phyloP scores from a whole-genome alignment of 345 rosid genomes.

The Eucalyptus leucophloia region DNA sequence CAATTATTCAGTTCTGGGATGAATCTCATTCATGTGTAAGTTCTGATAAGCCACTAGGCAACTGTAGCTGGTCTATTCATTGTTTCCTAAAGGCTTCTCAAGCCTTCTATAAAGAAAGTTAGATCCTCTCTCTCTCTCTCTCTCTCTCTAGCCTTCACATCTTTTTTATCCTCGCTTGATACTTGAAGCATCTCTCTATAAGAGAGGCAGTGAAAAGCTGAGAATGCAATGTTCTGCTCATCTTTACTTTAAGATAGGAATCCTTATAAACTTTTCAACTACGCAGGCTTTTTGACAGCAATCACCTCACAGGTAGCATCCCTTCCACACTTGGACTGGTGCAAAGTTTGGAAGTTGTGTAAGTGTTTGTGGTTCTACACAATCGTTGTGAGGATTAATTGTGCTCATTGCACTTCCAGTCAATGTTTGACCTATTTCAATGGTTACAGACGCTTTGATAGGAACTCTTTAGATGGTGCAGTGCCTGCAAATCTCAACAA shows the following conservation, averaged over 20 bases:
- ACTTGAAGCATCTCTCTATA: background rate
- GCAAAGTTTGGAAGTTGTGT: constrained; percentile 46
- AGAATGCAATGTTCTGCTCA: background rate
- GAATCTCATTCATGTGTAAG: constrained; percentile 79
- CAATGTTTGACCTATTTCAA: background rate
- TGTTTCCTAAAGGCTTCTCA: background rate
- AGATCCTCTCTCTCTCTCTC: background rate
- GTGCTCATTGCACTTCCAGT: background rate
- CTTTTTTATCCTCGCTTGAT: background rate
- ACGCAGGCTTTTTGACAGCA: constrained; percentile 66
- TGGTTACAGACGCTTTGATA: constrained; percentile 39
- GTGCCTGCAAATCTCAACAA: constrained; percentile 49
- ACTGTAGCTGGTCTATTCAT: background rate
- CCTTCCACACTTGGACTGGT: constrained; percentile 64
- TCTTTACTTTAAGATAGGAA: background rate
- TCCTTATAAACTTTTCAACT: background rate
- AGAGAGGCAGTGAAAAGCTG: background rate
- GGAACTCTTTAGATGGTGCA: constrained; percentile 36
- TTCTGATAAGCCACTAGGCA: background rate
- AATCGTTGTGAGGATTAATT: background rate
- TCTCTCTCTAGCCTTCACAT: background rate
- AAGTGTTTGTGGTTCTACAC: constrained; percentile 17
- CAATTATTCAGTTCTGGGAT: constrained; percentile 55
- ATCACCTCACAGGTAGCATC: constrained; percentile 41
- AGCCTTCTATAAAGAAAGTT: background rate